Base-by-base conservation (phyloP, 371 early-diverging fungal genomes). In the Circinella minor region DNA sequence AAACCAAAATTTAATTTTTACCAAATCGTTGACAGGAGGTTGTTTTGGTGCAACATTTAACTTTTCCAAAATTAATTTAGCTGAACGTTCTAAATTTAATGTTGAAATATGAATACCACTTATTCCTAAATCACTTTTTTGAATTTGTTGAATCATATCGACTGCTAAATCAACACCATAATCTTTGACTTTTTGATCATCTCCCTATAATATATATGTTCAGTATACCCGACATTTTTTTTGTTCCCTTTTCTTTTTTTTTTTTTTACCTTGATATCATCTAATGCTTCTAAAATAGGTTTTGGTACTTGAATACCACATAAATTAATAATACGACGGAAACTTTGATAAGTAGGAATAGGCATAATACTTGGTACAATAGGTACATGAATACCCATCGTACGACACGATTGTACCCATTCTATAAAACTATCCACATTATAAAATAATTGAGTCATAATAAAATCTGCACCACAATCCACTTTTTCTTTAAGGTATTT, bases 301-400 rank as follows among this genome's bases (percentile, higher is more conserved):
- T 80, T 71, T 0, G 99, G 99, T 15, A 98, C 95, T 14, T 77
- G 71, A 38, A 95, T 90, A 71, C 94, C 90, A 68, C 92, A 92
- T 38, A 96, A 83, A 65, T 90, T 87, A 63, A 91, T 92, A 82
- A 98, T 93, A 36, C 97, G 84, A 64, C 93, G 87, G 85, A 98
- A 98, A 36, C 93, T 93, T 70, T 90, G 92, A 75, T 93, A 95
- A 47, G 88, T 91, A 72, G 97, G 97, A 71, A 98, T 95, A 39
- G 97, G 96, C 93, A 98, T 92, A 63, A 98, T 91, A 18, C 97
- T 96, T 5, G 99, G 95, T 36, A 98, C 86, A 73, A 98, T 94
- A 27, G 98, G 98, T 38, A 92, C 89, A 8, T 72, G 74, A 71
- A 97, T 92, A 4, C 96, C 95, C 63, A 62, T 34, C 0, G 51